Base-by-base conservation (phyloP, 805 yeast species). In the Naumovozyma dairenensis region DNA sequence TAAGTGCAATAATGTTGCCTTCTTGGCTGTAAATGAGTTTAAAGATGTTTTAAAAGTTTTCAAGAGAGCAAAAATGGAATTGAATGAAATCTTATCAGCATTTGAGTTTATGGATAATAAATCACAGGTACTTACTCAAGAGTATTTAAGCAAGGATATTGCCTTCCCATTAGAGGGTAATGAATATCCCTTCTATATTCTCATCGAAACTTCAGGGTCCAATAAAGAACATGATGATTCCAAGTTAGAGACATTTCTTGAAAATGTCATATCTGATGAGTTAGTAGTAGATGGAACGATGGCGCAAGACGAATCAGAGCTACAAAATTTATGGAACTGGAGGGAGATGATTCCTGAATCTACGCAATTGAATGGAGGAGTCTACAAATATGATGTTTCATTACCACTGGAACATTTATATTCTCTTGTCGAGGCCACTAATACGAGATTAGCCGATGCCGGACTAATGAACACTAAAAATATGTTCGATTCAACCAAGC, bases 201-300 rank as follows among this genome's bases (percentile, higher is more conserved):
- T 92, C 40, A 85, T 92, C 47, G 98, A 92, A 65, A 89, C 96
- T 9, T 77, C 92, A n/a, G 98, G 98, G 6, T 85, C 96, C 4
- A 82, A 80, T 55, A 79, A 80, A 46, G 93, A 81, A 27, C 98
- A 92, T 51, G 97, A 92, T 55, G 89, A 82, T 59, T 87, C 75
- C 44, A 92, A 92, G 60, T 68, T 92, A 36, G 94, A 85, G 55
- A 55, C 71, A 0, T 92, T 92, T 58, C 67, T 92, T 53, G 97
- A 86, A 46, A 64, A 64, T 20, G 80, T 79, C 12, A 81, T 92
- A 85, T 95, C 82, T 57, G 71, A 73, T 20, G 97, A 80, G 33
- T 57, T 77, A 30, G 87, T 92, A 21, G 66, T 69, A n/a, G 97
- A 92, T 58, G 98, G 98, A 51, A 87, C 85, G 26, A 81, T 92